phyloP scores from a whole-genome alignment of 331 rosid species.

The Acacia concinna region DNA sequence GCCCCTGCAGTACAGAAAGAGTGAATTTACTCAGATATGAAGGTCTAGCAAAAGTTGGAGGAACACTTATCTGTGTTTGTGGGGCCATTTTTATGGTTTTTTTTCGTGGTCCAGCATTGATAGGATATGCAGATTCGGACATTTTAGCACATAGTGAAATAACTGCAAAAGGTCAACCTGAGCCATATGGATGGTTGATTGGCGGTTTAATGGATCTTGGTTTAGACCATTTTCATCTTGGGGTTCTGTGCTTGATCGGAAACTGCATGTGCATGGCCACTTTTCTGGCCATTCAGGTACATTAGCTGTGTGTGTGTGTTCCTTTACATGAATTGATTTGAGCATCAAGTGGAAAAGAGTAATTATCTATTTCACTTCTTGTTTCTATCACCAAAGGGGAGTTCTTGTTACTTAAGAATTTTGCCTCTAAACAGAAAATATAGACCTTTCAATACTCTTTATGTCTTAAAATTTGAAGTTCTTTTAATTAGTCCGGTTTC shows the following conservation, averaged over 20 bases:
- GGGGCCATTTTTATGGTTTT: conserved; percentile 87
- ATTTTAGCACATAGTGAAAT: conserved; percentile 58
- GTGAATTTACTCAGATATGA: conserved; percentile 77
- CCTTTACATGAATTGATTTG: conserved; percentile 16
- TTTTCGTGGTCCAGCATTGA: conserved; percentile 80
- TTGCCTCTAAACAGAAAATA: background rate
- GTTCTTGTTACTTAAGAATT: background rate
- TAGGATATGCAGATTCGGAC: conserved; percentile 66
- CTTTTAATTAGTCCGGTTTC: background rate
- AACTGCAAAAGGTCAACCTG: conserved; percentile 91
- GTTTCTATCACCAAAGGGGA: background rate
- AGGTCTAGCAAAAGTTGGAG: conserved; percentile 92
- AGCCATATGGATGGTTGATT: conserved; percentile 88
- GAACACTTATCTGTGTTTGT: conserved; percentile 70
- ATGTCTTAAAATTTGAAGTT: background rate
- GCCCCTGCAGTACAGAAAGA: conserved; percentile 92
- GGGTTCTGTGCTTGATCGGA: conserved; percentile 87
- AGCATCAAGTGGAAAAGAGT: background rate
- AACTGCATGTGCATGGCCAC: conserved; percentile 98
- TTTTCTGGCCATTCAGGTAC: conserved; percentile 87
- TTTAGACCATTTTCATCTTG: conserved; percentile 81
- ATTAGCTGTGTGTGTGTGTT: background rate
- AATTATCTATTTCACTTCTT: conserved; percentile 16
- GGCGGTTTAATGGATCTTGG: conserved; percentile 67
- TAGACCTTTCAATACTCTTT: background rate